Base-by-base conservation (phyloP, 768 basidiomycete genomes). In the Lentinus brumalis region DNA sequence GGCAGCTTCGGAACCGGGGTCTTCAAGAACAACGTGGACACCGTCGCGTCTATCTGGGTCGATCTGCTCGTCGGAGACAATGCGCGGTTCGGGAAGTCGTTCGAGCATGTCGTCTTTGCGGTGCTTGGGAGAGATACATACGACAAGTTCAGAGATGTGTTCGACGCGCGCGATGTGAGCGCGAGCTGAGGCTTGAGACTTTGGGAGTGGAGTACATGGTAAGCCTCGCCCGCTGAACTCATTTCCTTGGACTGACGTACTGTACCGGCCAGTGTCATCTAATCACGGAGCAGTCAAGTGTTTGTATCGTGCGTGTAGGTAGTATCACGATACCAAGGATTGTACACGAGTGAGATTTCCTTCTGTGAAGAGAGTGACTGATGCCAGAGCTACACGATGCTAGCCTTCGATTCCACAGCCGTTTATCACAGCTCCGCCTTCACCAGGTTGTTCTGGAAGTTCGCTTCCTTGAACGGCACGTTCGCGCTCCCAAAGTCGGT, bases 1-100 rank as follows among this genome's bases (percentile, higher is more conserved):
- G 90, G 91, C 35, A 86, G 85, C 65, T 92, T 89, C 70, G 90
- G 90, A 12, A 91, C 91, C 1, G 90, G 91, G 3, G 89, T 88
- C 3, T 92, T 91, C 73, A 78, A 77, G 57, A 92, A 92, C 72
- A 75, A 80, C 38, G 81, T 89, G 26, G 69, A 73, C 44, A 74
- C 79, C 53, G 79, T 92, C 15, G 89, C 87, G 5, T 74, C 70
- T 38, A 79, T 87, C 46, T 92, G 90, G 86, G 82, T 79, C 47
- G 84, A 89, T 55, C 72, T 89, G 31, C 72, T 92, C 46, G 73
- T 73, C 3, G 74, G 69, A 2, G 74, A 79, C 5, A 77, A 74
- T 1, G 82, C 85, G 31, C 76, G 84, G n/a, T 92, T 86, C 70
- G 71, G 73, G 61, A 61, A 76, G 31, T 80, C 81, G 0, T 92